phyloP scores from a whole-genome alignment of 1,139 yeast species.

The Lodderomyces parapsilosis region DNA sequence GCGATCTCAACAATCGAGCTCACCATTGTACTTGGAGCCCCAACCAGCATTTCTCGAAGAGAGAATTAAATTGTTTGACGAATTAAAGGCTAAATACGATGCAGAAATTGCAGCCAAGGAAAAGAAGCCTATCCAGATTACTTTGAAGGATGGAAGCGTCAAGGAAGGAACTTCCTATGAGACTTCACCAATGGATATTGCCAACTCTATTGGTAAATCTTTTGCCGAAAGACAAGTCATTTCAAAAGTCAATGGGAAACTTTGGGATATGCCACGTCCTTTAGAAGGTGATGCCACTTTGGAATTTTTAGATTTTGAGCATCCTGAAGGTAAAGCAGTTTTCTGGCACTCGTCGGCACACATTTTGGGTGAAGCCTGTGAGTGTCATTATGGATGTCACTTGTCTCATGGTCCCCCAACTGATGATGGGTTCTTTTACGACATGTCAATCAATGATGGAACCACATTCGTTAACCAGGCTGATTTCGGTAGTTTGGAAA shows the following conservation, averaged over 20 bases:
- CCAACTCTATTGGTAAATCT: constrained; percentile 81
- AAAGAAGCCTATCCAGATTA: constrained; percentile 63
- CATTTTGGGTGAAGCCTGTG: constrained; percentile 97
- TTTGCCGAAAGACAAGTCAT: constrained; percentile 82
- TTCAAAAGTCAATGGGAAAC: constrained; percentile 80
- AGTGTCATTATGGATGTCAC: constrained; percentile 93
- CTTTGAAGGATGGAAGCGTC: constrained; percentile 81
- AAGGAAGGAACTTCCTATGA: constrained; percentile 84
- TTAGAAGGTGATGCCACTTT: constrained; percentile 70
- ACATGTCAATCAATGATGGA: constrained; percentile 84
- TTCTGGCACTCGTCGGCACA: constrained; percentile 99
- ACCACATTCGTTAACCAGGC: constrained; percentile 71
- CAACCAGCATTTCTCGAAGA: constrained; percentile 80
- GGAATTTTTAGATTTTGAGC: constrained; percentile 68
- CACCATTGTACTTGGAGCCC: constrained; percentile 58
- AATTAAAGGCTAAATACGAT: constrained; percentile 75
- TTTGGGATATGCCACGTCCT: constrained; percentile 97
- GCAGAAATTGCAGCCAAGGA: constrained; percentile 64
- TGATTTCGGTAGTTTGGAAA: constrained; percentile 84
- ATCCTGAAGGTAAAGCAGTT: constrained; percentile 88
- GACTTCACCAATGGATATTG: constrained; percentile 86
- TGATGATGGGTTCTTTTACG: constrained; percentile 96
- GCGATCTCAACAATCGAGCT: neutral
- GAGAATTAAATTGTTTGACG: constrained; percentile 76
- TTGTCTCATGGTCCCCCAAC: constrained; percentile 93